Base-by-base conservation (phyloP, 2,329 filamentous ascomycete genomes). In the Penicillium sp. region DNA sequence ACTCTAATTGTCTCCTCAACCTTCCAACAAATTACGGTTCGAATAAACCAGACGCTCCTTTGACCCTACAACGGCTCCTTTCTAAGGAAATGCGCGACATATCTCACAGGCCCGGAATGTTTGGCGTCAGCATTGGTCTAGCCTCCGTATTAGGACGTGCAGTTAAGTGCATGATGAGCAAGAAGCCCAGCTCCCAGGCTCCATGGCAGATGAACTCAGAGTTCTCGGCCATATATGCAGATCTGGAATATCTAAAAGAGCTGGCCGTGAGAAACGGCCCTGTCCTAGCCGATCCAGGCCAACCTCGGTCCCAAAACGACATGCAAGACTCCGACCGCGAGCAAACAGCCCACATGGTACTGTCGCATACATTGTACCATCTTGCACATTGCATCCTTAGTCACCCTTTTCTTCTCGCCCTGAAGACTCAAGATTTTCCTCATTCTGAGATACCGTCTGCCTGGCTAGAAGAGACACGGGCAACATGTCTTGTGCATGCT, bases 1-100 rank as follows among this genome's bases (percentile, higher is more conserved):
- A 73, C 39, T 62, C 62, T 4, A 62, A 70, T 32, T 73, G 69
- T 52, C 59, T 57, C 9, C 47, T 73, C 1, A 63, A 64, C 24
- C 55, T 74, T 12, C 69, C 70, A 4, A 50, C 43, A 15, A 37
- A 58, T 40, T 34, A 51, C 12, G 26, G 40, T n/a, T 42, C 37
- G 4, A 45, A 33, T 2, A 55, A 55, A 23, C 7, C 20, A 18
- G 10, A 18, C 5, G 21, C 29, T 3, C 40, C 44, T 4, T 32
- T 51, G 8, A 58, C 54, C 10, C 34, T 63, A 9, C 42, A 24
- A 3, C 32, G 45, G 5, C 30, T 63, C 3, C 41, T 61, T 9
- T 51, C 54, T 7, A 44, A 42, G 6, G 33, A 46, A 1, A 18
- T 30, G n/a, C 49, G 46, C 23, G 32, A 48, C 21, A 32, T 45